Percentiles rank a stretch among this genome's conserved stretches.
These are phyloP conservation scores for Penicillium fimorum DNA, from an alignment of 495 filamentous ascomycete species.

Conservation along the genomic window DNA sequence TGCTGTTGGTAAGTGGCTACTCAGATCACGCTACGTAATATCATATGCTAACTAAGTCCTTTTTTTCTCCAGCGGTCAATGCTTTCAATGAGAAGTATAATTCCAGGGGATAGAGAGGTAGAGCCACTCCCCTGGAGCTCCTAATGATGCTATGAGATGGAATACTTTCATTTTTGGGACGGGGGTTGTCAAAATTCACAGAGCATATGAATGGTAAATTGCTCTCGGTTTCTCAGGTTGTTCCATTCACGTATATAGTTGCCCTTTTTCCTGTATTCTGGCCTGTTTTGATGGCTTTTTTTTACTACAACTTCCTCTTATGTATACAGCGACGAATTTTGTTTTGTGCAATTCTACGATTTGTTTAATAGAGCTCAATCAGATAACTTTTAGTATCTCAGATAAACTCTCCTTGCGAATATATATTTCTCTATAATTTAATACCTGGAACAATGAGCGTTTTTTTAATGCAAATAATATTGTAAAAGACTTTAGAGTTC, in stretches of 20 bases:
- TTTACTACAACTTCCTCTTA: background rate
- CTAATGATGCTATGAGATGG: conserved; percentile 30
- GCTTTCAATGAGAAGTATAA: conserved; percentile 71
- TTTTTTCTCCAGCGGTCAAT: conserved; percentile 52
- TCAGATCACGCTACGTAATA: background rate
- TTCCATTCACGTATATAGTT: conserved; percentile 12
- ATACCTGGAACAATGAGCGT: background rate
- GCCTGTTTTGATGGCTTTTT: background rate
- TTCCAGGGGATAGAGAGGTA: conserved; percentile 49
- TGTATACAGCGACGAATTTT: background rate
- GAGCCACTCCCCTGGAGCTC: background rate
- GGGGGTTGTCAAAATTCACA: conserved; percentile 10
- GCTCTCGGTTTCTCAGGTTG: background rate
- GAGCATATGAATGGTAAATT: background rate
- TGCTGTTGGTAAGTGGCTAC: conserved; percentile 49
- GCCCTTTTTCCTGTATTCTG: background rate
- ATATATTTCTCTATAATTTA: background rate
- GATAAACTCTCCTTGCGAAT: background rate
- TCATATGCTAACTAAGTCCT: conserved; percentile 16
- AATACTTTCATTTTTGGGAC: conserved; percentile 16
- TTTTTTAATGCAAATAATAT: background rate
- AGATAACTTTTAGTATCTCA: background rate
- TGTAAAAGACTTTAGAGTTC: background rate
- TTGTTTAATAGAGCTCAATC: background rate
- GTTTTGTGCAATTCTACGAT: background rate